Evolutionary conservation across 257 asterid genomes (phyloP).

Genomic region (Ophiorrhiza pumila): DNA sequence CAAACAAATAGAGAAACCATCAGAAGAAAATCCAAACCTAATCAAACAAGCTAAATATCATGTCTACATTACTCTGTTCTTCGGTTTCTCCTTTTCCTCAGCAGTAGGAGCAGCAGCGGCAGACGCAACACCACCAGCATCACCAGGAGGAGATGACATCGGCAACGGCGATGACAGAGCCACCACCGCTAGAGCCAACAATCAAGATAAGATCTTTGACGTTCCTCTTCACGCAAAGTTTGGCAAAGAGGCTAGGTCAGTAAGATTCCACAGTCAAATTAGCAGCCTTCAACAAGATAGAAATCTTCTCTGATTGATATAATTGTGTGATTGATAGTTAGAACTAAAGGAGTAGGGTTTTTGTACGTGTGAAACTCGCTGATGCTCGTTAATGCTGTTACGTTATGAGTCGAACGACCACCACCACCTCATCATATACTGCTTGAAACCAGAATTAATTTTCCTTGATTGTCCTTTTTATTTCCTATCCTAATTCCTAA

Average conservation of each 20-base stretch:
- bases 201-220: constrained; percentile 38
- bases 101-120: constrained; percentile 44
- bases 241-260: constrained; percentile 67
- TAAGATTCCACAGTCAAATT: constrained; percentile 51
- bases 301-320: constrained; percentile 61
- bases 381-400: no score
- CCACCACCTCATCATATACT: no score
- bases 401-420: no score
- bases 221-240: constrained; percentile 63
- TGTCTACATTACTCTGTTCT: constrained; percentile 62
- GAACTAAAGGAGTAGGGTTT: no score
- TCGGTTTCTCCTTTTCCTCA: constrained; percentile 51
- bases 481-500: no score
- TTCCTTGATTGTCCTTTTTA: no score
- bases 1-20: background rate
- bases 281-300: constrained; percentile 48
- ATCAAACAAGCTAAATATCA: no score
- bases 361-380: no score
- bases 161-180: background rate
- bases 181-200: constrained; percentile 49
- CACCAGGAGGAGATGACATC: constrained; percentile 31
- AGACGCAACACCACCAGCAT: constrained; percentile 31
- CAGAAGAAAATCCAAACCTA: constrained; percentile 10
- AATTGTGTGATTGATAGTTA: no score
- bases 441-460: no score